phyloP scores from a whole-genome alignment of 306 rosid genomes.

The Acacia acuminata region DNA sequence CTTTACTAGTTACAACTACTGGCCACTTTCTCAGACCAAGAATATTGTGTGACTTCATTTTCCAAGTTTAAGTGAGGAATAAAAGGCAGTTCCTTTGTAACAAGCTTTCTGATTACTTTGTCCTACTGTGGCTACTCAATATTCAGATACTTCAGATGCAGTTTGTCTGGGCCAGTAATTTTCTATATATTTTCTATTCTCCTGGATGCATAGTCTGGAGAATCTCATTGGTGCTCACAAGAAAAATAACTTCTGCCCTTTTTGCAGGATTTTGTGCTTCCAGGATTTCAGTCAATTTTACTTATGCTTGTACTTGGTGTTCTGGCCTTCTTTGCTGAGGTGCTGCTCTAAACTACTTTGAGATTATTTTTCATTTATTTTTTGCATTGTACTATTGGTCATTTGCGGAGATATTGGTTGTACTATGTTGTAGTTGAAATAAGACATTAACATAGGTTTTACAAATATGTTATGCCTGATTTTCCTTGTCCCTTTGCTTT shows the following conservation, averaged over 20 bases:
- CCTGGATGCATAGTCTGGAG: not conserved
- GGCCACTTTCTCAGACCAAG: not conserved
- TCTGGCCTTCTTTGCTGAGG: conserved; percentile 85
- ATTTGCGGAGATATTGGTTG: not conserved
- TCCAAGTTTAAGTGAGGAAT: not conserved
- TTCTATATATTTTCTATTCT: not conserved
- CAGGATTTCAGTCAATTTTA: conserved; percentile 48
- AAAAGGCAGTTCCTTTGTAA: not conserved
- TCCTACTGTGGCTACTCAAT: not conserved
- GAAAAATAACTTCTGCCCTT: not conserved
- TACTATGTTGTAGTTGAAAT: not conserved
- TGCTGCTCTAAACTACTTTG: conserved; percentile 32
- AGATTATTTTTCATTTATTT: not conserved
- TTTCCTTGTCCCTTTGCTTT: conserved; percentile 6
- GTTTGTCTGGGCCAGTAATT: conserved; percentile 7
- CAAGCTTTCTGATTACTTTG: not conserved
- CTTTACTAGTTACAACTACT: conserved; percentile 3
- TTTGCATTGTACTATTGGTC: not conserved
- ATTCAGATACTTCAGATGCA: conserved; percentile 7
- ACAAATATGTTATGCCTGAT: not conserved
- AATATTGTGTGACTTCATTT: not conserved
- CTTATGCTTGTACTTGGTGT: conserved; percentile 61
- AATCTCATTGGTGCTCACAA: not conserved
- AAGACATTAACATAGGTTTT: not conserved
- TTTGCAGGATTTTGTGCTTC: conserved; percentile 71